phyloP scores from a whole-genome alignment of 306 rosid genomes.

The Cucurbita maxima region DNA sequence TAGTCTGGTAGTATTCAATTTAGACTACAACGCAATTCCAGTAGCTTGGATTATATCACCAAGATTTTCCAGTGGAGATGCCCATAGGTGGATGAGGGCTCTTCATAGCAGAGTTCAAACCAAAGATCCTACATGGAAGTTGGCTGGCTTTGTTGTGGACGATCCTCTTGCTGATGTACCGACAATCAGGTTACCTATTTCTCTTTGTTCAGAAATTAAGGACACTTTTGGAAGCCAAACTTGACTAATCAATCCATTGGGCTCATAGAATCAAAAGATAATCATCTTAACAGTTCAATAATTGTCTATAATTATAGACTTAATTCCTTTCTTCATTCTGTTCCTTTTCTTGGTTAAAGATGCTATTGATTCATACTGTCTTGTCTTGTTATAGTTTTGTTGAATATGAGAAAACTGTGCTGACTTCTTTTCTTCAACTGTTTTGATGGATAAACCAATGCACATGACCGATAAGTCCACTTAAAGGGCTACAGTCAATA shows the following conservation, averaged over 20 bases:
- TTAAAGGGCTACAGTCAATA: background rate
- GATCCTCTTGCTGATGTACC: slow-evolving; percentile 64
- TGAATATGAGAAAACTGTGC: background rate
- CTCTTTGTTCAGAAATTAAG: background rate
- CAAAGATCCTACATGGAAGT: slow-evolving; percentile 71
- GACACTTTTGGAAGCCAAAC: background rate
- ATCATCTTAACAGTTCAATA: background rate
- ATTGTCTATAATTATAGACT: background rate
- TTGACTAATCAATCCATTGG: background rate
- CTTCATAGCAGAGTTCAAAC: slow-evolving; percentile 64
- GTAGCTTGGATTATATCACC: slow-evolving; percentile 88
- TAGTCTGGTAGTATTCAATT: slow-evolving; percentile 87
- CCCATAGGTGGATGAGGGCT: slow-evolving; percentile 93
- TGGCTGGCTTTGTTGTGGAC: slow-evolving; percentile 81
- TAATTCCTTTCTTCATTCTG: background rate
- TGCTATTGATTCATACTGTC: background rate
- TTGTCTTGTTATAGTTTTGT: background rate
- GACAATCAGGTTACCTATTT: slow-evolving; percentile 53
- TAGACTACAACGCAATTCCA: slow-evolving; percentile 76
- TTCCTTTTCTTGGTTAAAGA: background rate
- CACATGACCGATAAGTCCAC: background rate
- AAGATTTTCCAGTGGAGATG: slow-evolving; percentile 37
- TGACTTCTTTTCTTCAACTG: background rate
- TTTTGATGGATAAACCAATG: background rate
- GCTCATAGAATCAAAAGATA: background rate